Evolutionary conservation across 1,284 basidiomycete species (phyloP), one percentile per base, ranked within the genome.

Genomic region (Omphalotus olearius): DNA sequence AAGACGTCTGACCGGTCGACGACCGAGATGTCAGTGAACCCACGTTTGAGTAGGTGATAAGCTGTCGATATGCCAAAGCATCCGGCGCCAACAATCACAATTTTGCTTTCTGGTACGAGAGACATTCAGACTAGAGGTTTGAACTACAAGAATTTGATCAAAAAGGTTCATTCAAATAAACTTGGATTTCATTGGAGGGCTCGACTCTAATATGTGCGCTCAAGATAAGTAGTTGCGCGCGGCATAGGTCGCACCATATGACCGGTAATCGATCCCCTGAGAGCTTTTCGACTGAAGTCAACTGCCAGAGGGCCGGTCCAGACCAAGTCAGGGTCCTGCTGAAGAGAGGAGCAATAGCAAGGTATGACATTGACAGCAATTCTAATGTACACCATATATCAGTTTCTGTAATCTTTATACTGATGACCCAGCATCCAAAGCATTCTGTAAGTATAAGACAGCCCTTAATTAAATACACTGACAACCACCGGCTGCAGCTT

Each of bases 11-110:
- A 80, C 51, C 84, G 75, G 62, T 93, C 91, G 42, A 94, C 71
- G 3, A 95, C 66, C 1, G 83, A 89, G 50, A 94, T 74, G 55
- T 80, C 59, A n/a, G 66, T 76, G 64, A 83, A 88, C 10, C 88
- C 87, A 50, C 82, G 73, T 45, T 71, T 64, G 33, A 91, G 70
- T n/a, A 93, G 78, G 60, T 91, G 81, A 55, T 84, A 80, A 1
- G 90, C 89, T 0, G 90, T 88, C 2, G 91, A 91, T n/a, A 91
- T 71, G 2, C 93, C 93, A 62, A 93, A 93, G 55, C 84, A 85
- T 10, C 93, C 92, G 33, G 88, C 85, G n/a, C 92, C 92, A 42
- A 93, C 72, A 56, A 95, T 85, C 41, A 93, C 61, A 28, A 91
- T 71, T 53, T 69, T 70, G 47, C 30, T 33, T 3, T 67, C 63